Evolutionary conservation across 345 rosid species (phyloP).

Genomic region (Raphanus sativus): DNA sequence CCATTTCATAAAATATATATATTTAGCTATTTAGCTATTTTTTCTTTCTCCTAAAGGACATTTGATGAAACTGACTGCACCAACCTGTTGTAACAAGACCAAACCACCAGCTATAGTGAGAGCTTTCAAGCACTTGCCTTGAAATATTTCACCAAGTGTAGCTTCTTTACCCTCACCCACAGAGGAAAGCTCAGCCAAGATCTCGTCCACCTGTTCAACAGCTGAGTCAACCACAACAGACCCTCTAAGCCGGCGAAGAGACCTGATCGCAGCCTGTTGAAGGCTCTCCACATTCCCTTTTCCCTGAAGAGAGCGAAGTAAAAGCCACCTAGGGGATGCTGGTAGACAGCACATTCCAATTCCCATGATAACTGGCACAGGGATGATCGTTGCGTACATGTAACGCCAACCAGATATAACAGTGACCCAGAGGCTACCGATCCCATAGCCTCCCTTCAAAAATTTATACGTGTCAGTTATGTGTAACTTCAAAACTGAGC

Average conservation of each 20-base stretch:
- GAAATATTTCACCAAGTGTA: conserved; percentile 60
- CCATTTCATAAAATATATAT: conserved; percentile 6
- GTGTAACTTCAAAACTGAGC: too few species aligned
- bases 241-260: conserved; percentile 79
- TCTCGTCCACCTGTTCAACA: conserved; percentile 68
- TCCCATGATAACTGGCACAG: conserved; percentile 85
- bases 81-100: conserved; percentile 97
- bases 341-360: conserved; percentile 97
- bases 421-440: conserved; percentile 84
- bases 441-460: conserved; percentile 86
- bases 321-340: conserved; percentile 92
- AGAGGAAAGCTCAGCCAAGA: conserved; percentile 63
- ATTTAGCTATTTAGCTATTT: background rate
- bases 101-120: conserved; percentile 81
- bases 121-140: conserved; percentile 91
- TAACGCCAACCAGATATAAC: conserved; percentile 90
- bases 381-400: conserved; percentile 81
- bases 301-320: conserved; percentile 72
- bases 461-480: background rate
- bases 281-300: conserved; percentile 66
- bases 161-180: conserved; percentile 72
- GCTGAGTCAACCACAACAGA: conserved; percentile 66
- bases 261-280: conserved; percentile 60
- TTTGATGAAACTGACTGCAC: conserved; percentile 17
- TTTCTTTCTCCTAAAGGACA: background rate